A percentile compares a stretch with the other conserved stretches of the same genome.
Evolutionary conservation across 768 basidiomycete species (phyloP).

Genomic region (Suillus plorans): DNA sequence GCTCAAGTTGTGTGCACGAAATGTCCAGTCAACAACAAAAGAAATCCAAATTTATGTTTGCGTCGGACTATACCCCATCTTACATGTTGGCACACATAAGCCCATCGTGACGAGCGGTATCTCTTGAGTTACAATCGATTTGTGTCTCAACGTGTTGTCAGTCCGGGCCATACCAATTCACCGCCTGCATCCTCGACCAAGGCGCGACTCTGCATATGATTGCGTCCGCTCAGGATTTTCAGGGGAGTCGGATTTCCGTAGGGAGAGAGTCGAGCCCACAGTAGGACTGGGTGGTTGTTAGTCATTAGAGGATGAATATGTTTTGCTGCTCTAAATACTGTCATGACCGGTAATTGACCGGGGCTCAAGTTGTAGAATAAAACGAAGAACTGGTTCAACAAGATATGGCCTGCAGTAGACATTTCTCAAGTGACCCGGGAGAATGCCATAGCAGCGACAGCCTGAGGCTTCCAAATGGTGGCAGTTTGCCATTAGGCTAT

Average conservation of each 20-base stretch:
- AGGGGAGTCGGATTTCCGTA: not conserved
- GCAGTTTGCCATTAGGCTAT: no score
- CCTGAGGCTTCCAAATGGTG: no score
- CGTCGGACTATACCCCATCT: not conserved
- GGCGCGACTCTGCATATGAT: not conserved
- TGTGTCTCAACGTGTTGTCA: not conserved
- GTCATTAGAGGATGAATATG: no score
- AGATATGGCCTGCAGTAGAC: no score
- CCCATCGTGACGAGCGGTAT: not conserved
- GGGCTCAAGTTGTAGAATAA: no score
- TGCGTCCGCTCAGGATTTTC: not conserved
- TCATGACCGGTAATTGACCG: no score
- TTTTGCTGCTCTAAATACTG: no score
- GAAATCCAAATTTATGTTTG: not conserved
- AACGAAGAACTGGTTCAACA: no score
- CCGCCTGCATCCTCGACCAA: not conserved
- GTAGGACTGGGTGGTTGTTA: no score
- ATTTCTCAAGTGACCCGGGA: no score
- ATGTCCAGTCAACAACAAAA: not conserved
- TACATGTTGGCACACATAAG: not conserved
- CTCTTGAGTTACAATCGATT: not conserved
- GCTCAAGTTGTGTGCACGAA: not conserved
- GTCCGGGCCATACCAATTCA: not conserved
- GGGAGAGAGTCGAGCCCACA: no score
- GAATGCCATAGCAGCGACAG: no score